Evolutionary conservation across 176 grass and related monocot species (phyloP), one percentile per base, ranked within the genome.

Genomic region (Phoenix dactylifera): DNA sequence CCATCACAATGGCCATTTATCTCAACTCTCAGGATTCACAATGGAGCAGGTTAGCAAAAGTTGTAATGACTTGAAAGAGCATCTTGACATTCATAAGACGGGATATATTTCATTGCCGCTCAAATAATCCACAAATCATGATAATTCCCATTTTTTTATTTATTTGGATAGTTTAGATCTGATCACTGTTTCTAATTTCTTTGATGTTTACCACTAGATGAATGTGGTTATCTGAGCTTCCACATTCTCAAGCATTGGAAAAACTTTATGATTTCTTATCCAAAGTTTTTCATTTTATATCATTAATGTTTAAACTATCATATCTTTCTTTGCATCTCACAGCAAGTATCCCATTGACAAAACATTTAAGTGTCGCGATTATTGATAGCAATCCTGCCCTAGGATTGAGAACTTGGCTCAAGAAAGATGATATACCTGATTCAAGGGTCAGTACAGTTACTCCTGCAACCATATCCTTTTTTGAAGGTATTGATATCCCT

Each of bases 381-480:
- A 67, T 98, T 14, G 84, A 98, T 78, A 82, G 78, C 70, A 98
- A 72, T 64, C 87, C 93, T 49, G 59, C 82, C 22, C 55, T 98
- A 58, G 73, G 72, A 22, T 80, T 76, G 44, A 88, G 22, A 52
- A 58, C 24, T 65, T 88, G 88, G 72, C 81, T 88, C 14, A 68
- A 73, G 55, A 88, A 80, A 79, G 82, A 74, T 70, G 62, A 50
- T 55, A 65, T 73, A 56, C 92, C 87, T 16, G 84, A 85, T 72
- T 85, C 87, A 26, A 97, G 87, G 73, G 92, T 97, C 63, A 97
- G 92, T 73, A 91, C 87, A 50, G 55, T 97, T 58, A 91, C 92
- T 50, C 92, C 87, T 48, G 87, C 81, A 65, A 97, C 87, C 60
- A 97, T 97, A 55, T 79, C 83, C 50, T 87, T 91, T 66, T 85